Evolutionary conservation across 345 rosid genomes (phyloP).

Genomic region (Salix arbutifolia): DNA sequence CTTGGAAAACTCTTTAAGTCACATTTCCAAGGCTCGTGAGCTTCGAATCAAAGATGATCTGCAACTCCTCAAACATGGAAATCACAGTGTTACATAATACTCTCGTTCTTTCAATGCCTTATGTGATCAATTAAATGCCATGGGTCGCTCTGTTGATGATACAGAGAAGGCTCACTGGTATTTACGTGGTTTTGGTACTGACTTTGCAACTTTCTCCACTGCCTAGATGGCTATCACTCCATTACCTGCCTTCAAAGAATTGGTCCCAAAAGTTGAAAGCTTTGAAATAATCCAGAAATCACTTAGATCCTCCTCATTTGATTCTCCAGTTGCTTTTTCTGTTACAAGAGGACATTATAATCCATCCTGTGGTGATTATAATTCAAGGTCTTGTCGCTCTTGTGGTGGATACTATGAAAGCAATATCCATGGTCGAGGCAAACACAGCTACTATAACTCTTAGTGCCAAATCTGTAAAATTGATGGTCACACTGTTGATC

Average conservation of each 20-base stretch:
- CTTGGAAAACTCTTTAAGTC: neutral
- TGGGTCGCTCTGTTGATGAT: neutral
- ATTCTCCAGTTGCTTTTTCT: neutral
- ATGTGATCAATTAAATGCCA: neutral
- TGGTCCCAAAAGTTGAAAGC: constrained; percentile 1
- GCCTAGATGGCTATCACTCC: neutral
- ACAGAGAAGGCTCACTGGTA: neutral
- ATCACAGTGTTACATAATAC: neutral
- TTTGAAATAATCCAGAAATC: neutral
- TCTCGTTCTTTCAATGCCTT: neutral
- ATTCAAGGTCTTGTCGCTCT: too few species aligned
- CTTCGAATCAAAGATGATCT: neutral
- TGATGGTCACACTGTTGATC: constrained; percentile 9
- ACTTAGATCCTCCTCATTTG: neutral
- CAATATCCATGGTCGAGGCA: neutral
- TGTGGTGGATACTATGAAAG: too few species aligned
- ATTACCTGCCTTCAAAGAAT: neutral
- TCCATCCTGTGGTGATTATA: too few species aligned
- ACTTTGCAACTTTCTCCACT: neutral
- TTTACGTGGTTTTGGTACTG: neutral
- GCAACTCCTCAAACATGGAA: neutral
- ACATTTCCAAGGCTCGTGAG: neutral
- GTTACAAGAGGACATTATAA: neutral
- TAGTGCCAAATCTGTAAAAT: neutral
- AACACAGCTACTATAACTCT: neutral